Evolutionary conservation across 768 basidiomycete species (phyloP).

Genomic region (Leccinum boreale): DNA sequence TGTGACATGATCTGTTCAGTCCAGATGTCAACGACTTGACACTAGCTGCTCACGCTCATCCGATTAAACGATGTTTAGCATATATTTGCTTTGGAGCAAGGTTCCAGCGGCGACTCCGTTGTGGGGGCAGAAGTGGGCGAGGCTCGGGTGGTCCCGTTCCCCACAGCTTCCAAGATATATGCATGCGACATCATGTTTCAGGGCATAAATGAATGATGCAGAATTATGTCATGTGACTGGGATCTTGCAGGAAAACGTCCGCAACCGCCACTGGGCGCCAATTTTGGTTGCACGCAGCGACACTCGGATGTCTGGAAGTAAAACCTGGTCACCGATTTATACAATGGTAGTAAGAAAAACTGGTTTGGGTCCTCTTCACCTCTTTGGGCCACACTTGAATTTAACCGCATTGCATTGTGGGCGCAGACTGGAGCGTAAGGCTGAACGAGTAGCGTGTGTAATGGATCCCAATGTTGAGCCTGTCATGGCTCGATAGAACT

Average conservation of each 20-base stretch:
- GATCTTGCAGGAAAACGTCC: slow-evolving; percentile 5
- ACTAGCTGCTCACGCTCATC: slow-evolving; percentile 18
- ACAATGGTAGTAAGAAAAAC: neutral
- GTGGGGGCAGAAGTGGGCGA: slow-evolving; percentile 1
- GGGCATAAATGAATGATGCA: slow-evolving; percentile 1
- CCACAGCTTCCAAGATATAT: slow-evolving; percentile 10
- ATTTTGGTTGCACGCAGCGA: neutral
- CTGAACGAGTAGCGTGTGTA: neutral
- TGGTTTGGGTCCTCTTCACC: neutral
- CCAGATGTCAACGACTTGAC: neutral
- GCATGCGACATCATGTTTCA: slow-evolving; percentile 4
- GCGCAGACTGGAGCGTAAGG: neutral
- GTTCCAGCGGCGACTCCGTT: neutral
- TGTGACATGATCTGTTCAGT: slow-evolving; percentile 3
- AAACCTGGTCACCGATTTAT: neutral
- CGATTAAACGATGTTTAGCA: neutral
- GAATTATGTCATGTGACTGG: slow-evolving; percentile 14
- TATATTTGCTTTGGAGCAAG: neutral
- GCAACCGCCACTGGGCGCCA: neutral
- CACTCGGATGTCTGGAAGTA: neutral
- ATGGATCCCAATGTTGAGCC: neutral
- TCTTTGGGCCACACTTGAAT: neutral
- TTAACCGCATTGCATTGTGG: neutral
- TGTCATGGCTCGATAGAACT: neutral
- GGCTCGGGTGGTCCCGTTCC: slow-evolving; percentile 1